These are phyloP conservation scores for Yarrowia porcina DNA, from an alignment of 805 yeast genomes.

Conservation along the genomic window DNA sequence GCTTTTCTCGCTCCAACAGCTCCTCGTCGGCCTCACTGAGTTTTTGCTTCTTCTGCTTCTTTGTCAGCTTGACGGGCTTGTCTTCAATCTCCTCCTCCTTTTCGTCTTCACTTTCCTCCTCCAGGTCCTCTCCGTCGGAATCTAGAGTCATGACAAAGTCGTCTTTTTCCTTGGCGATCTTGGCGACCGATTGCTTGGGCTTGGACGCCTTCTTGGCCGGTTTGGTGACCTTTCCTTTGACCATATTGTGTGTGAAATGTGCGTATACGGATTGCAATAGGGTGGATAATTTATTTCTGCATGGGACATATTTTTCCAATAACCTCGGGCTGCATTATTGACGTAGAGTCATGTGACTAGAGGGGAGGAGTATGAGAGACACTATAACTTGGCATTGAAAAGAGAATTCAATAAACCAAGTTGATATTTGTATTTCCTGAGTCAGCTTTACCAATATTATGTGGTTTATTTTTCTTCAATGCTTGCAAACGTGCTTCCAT, in stretches of 20 bases:
- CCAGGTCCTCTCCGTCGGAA: conserved; percentile 70
- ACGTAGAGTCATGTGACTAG: not conserved
- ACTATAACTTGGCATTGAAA: no score
- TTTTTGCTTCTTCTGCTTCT: conserved; percentile 34
- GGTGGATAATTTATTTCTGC: conserved; percentile 21
- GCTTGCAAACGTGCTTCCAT: no score
- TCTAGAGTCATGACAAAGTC: conserved; percentile 77
- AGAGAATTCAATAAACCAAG: no score
- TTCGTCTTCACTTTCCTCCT: conserved; percentile 39
- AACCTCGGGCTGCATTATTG: not conserved
- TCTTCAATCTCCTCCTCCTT: conserved; percentile 30
- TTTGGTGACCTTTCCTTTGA: conserved; percentile 10
- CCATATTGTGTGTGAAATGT: not conserved
- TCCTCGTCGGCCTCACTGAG: conserved; percentile 45
- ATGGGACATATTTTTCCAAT: conserved; percentile 21
- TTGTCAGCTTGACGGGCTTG: conserved; percentile 24
- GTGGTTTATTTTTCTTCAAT: no score
- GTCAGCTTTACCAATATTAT: no score
- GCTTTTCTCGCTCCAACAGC: conserved; percentile 23
- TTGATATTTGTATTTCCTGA: no score
- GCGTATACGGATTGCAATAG: not conserved
- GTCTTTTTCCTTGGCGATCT: conserved; percentile 32
- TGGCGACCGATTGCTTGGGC: conserved; percentile 16
- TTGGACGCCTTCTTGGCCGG: conserved; percentile 1
- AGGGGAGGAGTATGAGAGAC: not conserved